Base-by-base conservation (phyloP, 805 yeast species). In the Spencermartinsiella europaea region DNA sequence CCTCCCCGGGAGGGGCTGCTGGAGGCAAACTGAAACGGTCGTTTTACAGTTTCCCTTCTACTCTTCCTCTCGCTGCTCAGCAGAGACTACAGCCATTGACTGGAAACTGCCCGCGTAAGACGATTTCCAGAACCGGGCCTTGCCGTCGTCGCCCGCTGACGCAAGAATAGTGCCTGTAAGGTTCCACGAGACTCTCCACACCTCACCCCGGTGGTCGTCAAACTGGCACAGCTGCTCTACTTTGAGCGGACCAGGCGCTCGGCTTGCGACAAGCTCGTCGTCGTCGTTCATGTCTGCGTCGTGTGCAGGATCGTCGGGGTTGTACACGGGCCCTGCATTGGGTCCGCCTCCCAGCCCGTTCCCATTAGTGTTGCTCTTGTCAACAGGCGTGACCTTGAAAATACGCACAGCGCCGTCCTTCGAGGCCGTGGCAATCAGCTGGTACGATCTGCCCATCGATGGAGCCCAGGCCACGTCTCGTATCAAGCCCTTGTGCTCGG, bases 141-240 rank as follows among this genome's bases (percentile, higher is more conserved):
- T 81, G 2, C 97, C 97, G 62, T 93, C 98, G 61, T 90, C 97
- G 16, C 99, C 98, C 4, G 97, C 88, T 40, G 93, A 83, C 55
- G 96, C 85, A 51, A 93, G 68, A 3, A 93, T 81, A 0, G 98
- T 87, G 3, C 58, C 58, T 0, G 98, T 87, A 38, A 83, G 65
- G 63, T 93, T 93, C 98, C 99, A 93, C 21, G 85, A 77, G 1
- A 93, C 98, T 34, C 90, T 77, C 99, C 99, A 93, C 1, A 93
- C 96, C 65, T 93, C 95, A 46, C 85, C 83, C 50, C 79, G 76
- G 61, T 87, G 95, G 61, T 85, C 93, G 50, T 74, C 80, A 52
- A 85, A 79, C 55, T 79, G 79, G 40, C 86, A 83, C 40, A 85
- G 60, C 14, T 79, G 69, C 51, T 81, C 85, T 12, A 85, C 76